Conservation (phyloP, 768 basidiomycete genomes). For the Hericium alpestre region DNA sequence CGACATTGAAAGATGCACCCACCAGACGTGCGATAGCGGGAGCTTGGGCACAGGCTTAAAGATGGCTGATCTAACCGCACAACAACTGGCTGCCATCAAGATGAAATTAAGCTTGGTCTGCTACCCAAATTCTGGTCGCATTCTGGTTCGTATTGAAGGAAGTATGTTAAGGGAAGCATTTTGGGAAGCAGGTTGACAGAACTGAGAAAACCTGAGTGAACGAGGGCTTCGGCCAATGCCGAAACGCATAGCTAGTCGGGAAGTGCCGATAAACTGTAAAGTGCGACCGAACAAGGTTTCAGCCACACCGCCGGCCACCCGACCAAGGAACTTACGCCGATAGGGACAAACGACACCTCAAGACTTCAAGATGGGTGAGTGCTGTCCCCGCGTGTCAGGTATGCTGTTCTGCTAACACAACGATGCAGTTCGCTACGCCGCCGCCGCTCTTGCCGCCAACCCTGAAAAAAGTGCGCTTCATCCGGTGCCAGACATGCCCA, state of each 20-base stretch:
- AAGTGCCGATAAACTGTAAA: not conserved
- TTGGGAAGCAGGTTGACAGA: too few species aligned
- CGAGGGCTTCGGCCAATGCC: too few species aligned
- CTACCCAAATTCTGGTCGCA: too few species aligned
- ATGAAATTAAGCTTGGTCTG: too few species aligned
- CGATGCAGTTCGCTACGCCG: conserved; percentile 81
- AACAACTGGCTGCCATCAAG: too few species aligned
- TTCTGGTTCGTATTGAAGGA: too few species aligned
- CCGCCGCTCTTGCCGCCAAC: conserved; percentile 76
- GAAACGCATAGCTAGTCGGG: not conserved
- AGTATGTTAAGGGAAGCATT: too few species aligned
- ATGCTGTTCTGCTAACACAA: conserved; percentile 5
- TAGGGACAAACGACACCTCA: conserved; percentile 15
- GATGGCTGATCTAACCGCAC: too few species aligned
- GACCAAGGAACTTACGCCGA: not conserved
- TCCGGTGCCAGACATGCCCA: conserved; percentile 5
- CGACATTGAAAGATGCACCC: too few species aligned
- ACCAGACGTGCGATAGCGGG: too few species aligned
- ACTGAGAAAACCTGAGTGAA: too few species aligned
- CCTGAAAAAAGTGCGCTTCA: conserved; percentile 82
- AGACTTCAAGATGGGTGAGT: conserved; percentile 31
- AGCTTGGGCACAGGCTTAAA: too few species aligned
- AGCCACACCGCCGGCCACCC: not conserved
- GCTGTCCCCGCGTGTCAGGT: not conserved
- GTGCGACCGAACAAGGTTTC: not conserved